phyloP scores from a whole-genome alignment of 176 grass and related monocot genomes.

The Secale cereale region DNA sequence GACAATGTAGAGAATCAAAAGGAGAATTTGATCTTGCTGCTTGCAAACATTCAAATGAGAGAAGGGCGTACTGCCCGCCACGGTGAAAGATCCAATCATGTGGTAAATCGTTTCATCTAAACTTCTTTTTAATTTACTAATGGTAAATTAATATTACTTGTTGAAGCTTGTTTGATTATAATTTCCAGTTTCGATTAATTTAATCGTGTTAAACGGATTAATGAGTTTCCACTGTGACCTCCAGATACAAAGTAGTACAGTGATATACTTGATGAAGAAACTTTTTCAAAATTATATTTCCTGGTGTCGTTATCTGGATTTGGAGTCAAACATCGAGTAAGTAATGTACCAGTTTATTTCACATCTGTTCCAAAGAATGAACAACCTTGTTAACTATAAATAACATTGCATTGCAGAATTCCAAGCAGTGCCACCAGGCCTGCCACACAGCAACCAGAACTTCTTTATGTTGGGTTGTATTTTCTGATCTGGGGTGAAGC shows the following conservation, averaged over 20 bases:
- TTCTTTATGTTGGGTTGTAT: constrained; percentile 91
- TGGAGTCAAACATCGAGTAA: constrained; percentile 46
- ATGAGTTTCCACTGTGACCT: constrained; percentile 8
- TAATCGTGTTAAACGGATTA: not conserved
- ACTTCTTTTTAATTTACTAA: too few species aligned
- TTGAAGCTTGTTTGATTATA: not conserved
- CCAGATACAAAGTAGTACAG: constrained; percentile 50
- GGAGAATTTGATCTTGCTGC: constrained; percentile 95
- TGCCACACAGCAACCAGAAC: constrained; percentile 43
- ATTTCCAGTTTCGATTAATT: too few species aligned
- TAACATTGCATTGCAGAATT: constrained; percentile 1
- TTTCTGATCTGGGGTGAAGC: constrained; percentile 98
- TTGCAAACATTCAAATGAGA: constrained; percentile 85
- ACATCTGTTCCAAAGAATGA: not conserved
- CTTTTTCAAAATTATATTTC: constrained; percentile 76
- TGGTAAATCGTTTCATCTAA: constrained; percentile 22
- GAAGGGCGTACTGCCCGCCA: not conserved
- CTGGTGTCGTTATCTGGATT: constrained; percentile 85
- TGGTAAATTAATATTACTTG: too few species aligned
- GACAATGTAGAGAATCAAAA: constrained; percentile 95
- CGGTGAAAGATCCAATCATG: not conserved
- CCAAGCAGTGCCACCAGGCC: constrained; percentile 11
- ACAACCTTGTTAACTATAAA: not conserved
- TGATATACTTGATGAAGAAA: constrained; percentile 40
- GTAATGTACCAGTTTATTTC: constrained; percentile 5